Evolutionary conservation across 805 yeast genomes (phyloP).

Genomic region (Kuraishia molischiana): DNA sequence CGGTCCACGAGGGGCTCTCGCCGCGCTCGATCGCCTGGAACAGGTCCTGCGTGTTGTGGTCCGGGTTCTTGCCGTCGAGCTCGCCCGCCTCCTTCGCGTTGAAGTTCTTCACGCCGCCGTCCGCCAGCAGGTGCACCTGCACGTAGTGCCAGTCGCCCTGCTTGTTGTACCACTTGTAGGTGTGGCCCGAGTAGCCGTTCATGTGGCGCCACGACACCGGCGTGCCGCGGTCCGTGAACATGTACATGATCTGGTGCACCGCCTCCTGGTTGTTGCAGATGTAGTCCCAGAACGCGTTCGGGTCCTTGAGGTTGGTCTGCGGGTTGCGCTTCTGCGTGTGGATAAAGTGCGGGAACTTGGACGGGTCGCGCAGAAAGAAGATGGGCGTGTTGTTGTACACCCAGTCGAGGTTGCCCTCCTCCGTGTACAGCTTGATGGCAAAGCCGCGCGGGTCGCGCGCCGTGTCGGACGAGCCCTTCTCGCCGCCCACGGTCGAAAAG

Average conservation of each 20-base stretch:
- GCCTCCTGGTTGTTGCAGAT: constrained; percentile 66
- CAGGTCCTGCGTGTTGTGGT: constrained; percentile 71
- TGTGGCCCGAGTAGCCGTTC: constrained; percentile 82
- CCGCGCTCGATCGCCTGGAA: constrained; percentile 72
- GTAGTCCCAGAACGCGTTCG: constrained; percentile 82
- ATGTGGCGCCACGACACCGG: constrained; percentile 67
- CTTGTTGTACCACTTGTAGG: constrained; percentile 70
- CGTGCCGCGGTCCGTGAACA: constrained; percentile 78
- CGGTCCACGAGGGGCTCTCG: constrained; percentile 77
- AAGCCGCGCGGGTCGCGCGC: constrained; percentile 88
- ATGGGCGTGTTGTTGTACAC: constrained; percentile 84
- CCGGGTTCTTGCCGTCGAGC: constrained; percentile 72
- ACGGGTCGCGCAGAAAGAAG: constrained; percentile 77
- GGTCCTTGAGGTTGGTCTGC: constrained; percentile 68
- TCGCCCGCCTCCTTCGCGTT: constrained; percentile 59
- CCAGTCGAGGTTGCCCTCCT: constrained; percentile 78
- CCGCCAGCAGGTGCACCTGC: constrained; percentile 63
- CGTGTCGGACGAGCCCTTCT: constrained; percentile 70
- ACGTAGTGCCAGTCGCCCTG: constrained; percentile 73
- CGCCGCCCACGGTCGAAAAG: constrained; percentile 86
- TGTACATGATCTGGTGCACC: constrained; percentile 60
- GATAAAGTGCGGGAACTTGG: constrained; percentile 80
- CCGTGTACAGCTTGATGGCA: constrained; percentile 70
- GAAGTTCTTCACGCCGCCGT: constrained; percentile 42
- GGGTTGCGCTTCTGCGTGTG: constrained; percentile 88